These are phyloP conservation scores for Vitis vinifera DNA, from an alignment of 164 flowering plant species.

Conservation along the genomic window ASM3070453v1 NC_081811.1:8084001-8084500, in stretches of 20 bases:
- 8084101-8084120: neutral
- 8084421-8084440: conserved; percentile 46
- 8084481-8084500: conserved; percentile 31
- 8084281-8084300: conserved; percentile 67
- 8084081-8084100: neutral
- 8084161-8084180: conserved; percentile 67
- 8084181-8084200: conserved; percentile 95
- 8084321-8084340: conserved; percentile 48
- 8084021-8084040: no score
- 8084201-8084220: conserved; percentile 92
- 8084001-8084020: no score
- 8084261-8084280: conserved; percentile 80
- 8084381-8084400: conserved; percentile 25
- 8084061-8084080: no score
- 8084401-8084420: conserved; percentile 41
- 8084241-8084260: conserved; percentile 47
- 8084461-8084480: conserved; percentile 38
- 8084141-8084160: conserved; percentile 37
- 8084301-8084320: conserved; percentile 32
- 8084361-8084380: conserved; percentile 6
- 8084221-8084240: conserved; percentile 26
- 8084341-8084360: conserved; percentile 50
- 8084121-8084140: neutral
- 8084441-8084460: conserved; percentile 41
- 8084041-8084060: no score